A percentile compares a stretch with the other conserved stretches of the same genome.
phyloP scores from a whole-genome alignment of 768 basidiomycete genomes.

The Boletus pseudo-olivaceus region DNA sequence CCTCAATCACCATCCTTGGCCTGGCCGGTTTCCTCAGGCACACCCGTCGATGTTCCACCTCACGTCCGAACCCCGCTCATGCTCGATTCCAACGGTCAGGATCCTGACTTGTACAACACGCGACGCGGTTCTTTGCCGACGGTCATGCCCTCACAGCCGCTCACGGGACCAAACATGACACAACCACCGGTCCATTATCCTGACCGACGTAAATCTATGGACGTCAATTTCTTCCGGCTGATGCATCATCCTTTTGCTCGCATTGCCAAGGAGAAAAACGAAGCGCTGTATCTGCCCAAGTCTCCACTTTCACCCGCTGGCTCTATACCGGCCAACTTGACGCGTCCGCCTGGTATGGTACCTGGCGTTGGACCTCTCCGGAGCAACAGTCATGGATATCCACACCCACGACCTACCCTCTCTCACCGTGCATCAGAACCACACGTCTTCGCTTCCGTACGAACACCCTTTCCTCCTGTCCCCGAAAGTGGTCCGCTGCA shows the following conservation, averaged over 20 bases:
- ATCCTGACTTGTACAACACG: constrained; percentile 33
- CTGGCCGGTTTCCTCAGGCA: constrained; percentile 38
- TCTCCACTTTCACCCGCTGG: constrained; percentile 33
- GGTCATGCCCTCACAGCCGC: constrained; percentile 29
- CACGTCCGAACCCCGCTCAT: constrained; percentile 22
- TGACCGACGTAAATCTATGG: constrained; percentile 39
- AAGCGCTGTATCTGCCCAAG: constrained; percentile 31
- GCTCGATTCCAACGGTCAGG: constrained; percentile 20
- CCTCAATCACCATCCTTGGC: constrained; percentile 3
- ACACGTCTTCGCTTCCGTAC: constrained; percentile 35
- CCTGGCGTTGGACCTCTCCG: constrained; percentile 39
- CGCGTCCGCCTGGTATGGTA: constrained; percentile 31
- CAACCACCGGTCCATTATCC: constrained; percentile 33
- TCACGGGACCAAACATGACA: constrained; percentile 29
- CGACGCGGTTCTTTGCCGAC: constrained; percentile 58
- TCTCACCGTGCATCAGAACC: constrained; percentile 33
- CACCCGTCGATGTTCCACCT: constrained; percentile 18
- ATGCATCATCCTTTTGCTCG: constrained; percentile 43
- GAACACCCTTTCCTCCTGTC: constrained; percentile 35
- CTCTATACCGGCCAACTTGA: constrained; percentile 32
- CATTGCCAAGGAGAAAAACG: constrained; percentile 34
- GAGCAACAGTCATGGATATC: constrained; percentile 45
- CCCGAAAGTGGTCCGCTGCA: constrained; percentile 22
- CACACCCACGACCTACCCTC: constrained; percentile 33
- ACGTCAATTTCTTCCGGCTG: constrained; percentile 46